Evolutionary conservation across 2,329 filamentous ascomycete species (phyloP), one percentile per base, ranked within the genome.

Genomic region (Aspergillus brasiliensis): DNA sequence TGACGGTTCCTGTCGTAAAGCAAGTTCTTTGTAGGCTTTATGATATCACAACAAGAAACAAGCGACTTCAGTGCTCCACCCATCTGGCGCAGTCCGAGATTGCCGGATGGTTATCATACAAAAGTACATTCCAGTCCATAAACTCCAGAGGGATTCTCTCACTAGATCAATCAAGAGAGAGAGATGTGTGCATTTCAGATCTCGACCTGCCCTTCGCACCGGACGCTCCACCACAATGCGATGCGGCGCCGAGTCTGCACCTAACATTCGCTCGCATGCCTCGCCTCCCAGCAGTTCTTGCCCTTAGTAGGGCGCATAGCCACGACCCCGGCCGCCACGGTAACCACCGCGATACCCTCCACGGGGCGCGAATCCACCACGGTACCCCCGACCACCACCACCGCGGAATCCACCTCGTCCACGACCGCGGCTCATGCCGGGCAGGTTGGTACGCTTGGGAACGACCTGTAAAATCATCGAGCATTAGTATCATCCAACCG

Each of bases 371-470:
- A 78, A 77, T 66, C 80, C 81, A 60, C 80, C 76, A 54, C 77
- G 74, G 59, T 77, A 77, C 55, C 84, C 81, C 66, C 84, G 78
- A 53, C 84, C 80, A 40, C 83, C 78, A 54, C 84, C 80, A 40
- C 83, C 78, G 13, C 82, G 78, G 67, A 79, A 80, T 10, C 80
- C 81, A 58, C 86, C 85, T 57, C 78, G 75, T 59, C 78, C 78
- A 27, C 82, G 80, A 58, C 92, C 92, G 65, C 94, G 88, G 68
- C 86, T 90, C 92, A 99, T 94, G 62, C 95, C 95, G 1, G 95
- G 95, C 56, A 99, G 83, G 75, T 99, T 99, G 69, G 95, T 99
- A 63, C 95, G 90, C 83, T 99, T 99, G 34, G 95, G 94, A 21
- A 89, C 87, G 59, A 91, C 89, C 89, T 91, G 62, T 38, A 46